Evolutionary conservation across 139 green algal genomes (phyloP), one percentile per base, ranked within the genome.

Genomic region (Volvox africanus): DNA sequence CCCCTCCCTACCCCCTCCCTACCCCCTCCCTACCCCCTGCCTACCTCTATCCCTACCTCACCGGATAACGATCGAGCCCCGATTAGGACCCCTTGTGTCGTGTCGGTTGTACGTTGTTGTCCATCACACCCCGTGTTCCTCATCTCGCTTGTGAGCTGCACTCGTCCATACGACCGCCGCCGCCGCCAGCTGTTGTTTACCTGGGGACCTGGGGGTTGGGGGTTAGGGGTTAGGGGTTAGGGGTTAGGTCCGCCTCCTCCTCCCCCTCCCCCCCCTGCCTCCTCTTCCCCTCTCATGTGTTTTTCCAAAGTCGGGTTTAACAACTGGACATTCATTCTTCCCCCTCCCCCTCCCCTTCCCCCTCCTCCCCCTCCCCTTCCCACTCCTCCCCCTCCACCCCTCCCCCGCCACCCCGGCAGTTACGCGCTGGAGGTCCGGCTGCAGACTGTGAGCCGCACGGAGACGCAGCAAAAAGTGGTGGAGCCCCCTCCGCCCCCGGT

Each of bases 391-490:
- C 17, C 68, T 12, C 17, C 68, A 22, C 17, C 17, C 68, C 68
- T 20, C 71, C 71, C 13, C 71, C 71, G 1, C 14, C 62, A 24
- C 28, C 24, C 26, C 20, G 21, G n/a, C 86, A 90, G 86, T 61
- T 26, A 77, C 13, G 24, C 50, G 1, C 50, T 90, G 30, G 86
- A 90, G 86, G 71, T 84, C 35, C 73, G 71, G 12, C 71, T 90
- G 20, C 24, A 22, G 30, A 3, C 55, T 17, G 55, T 90, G 0
- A 61, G 0, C 2, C 86, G 86, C 71, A 83, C 20, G 1, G 86
- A 90, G 71, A 50, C 12, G n/a, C 71, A 14, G 50, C n/a, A 62
- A 44, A 69, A 90, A 69, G 12, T 90, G n/a, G 86, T 90, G 50
- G 86, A 69, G 50, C 21, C 86, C 50, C 86, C 86, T 30, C 86